A percentile compares a stretch with the other conserved stretches of the same genome.
These are phyloP conservation scores for Blumeriella jaapii DNA, from an alignment of 2,329 filamentous ascomycete species.

Conservation along the genomic window DNA sequence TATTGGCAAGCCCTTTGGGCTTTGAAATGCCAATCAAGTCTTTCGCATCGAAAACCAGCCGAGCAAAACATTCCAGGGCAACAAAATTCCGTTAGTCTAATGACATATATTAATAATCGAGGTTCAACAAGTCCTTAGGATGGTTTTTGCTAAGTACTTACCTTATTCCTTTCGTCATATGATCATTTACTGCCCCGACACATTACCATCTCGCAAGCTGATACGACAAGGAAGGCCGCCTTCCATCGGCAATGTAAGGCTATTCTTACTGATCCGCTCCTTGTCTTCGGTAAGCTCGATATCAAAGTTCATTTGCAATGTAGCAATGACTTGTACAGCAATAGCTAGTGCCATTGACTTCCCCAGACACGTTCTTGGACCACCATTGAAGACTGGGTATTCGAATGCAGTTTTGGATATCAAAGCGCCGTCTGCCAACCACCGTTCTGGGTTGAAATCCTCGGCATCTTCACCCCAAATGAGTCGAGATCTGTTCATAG, in stretches of 20 bases:
- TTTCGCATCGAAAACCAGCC: too few species aligned
- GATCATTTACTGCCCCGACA: background rate
- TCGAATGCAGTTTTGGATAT: conserved; percentile 39
- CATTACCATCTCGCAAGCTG: conserved; percentile 2
- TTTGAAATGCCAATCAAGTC: too few species aligned
- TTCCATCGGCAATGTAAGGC: conserved; percentile 52
- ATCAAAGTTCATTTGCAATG: conserved; percentile 38
- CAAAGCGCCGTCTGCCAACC: conserved; percentile 36
- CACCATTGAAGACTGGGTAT: conserved; percentile 55
- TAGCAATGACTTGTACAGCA: conserved; percentile 43
- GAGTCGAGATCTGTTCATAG: conserved; percentile 44
- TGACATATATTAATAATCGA: too few species aligned
- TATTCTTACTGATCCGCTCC: conserved; percentile 45
- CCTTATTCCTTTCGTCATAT: background rate
- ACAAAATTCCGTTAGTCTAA: too few species aligned
- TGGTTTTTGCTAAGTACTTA: background rate
- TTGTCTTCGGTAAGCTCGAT: conserved; percentile 32
- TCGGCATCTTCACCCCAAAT: conserved; percentile 48
- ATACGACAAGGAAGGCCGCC: conserved; percentile 39
- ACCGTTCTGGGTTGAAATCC: conserved; percentile 44
- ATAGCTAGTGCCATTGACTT: conserved; percentile 54
- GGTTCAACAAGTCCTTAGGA: too few species aligned
- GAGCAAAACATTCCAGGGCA: too few species aligned
- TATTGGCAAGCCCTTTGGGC: too few species aligned
- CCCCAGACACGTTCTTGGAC: conserved; percentile 47